Conservation (phyloP, 225 moss, liverwort and hornwort species). For the Pseudoscleropodium purum region DNA sequence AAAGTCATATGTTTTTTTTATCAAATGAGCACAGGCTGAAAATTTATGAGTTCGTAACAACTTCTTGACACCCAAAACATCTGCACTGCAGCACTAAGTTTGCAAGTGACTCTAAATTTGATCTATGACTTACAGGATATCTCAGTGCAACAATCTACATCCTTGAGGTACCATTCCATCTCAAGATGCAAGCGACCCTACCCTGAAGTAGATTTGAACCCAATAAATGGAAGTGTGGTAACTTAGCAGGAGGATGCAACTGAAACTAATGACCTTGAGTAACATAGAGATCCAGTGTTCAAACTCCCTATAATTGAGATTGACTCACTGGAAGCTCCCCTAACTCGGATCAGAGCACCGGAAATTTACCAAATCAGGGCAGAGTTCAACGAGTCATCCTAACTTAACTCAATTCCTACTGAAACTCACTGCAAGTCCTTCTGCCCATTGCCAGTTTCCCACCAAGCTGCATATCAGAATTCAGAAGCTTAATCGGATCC, state of each 20-base stretch:
- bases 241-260: too few relatives aligned
- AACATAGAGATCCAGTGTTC: not conserved
- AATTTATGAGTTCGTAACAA: too few relatives aligned
- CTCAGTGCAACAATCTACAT: not conserved
- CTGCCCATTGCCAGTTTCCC: too few relatives aligned
- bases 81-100: not conserved
- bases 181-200: not conserved
- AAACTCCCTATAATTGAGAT: not conserved
- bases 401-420: too few relatives aligned
- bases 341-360: not conserved
- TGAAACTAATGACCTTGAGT: too few relatives aligned
- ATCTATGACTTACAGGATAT: too few relatives aligned
- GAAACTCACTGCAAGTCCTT: not conserved
- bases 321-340: not conserved
- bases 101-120: too few relatives aligned
- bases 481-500: not conserved
- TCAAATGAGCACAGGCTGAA: not conserved
- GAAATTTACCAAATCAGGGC: not conserved
- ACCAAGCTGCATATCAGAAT: not conserved
- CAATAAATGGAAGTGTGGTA: too few relatives aligned
- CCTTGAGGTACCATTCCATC: not conserved
- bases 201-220: not conserved
- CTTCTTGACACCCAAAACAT: not conserved
- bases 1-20: not conserved
- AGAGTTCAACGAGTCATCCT: not conserved